Evolutionary conservation across 306 rosid genomes (phyloP), one percentile per base, ranked within the genome.

Genomic region (Gleditsia sinensis): DNA sequence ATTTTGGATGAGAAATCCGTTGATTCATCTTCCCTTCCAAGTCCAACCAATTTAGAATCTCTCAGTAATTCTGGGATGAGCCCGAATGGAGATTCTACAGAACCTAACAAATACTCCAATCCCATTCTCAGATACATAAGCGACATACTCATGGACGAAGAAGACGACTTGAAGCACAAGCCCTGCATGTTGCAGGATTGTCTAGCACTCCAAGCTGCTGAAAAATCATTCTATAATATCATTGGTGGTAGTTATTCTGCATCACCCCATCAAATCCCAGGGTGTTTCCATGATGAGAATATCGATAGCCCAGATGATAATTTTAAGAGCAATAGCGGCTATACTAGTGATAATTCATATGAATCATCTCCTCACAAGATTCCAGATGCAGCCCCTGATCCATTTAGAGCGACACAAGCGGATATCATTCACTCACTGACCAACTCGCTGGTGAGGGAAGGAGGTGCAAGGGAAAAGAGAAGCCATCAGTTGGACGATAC

Each of bases 161-260:
- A 90, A 64, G 91, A 86, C 27, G 90, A 88, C 55, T 66, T 91
- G 78, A 86, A 81, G 74, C 27, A 39, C 2, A 81, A 82, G 71
- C 97, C 98, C 54, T 91, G 96, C 71, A 91, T 91, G 96, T 63
- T 94, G 82, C 88, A 86, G 67, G 86, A 89, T 25, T 87, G 92
- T 56, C 78, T 91, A 74, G 85, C 83, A 20, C 98, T 94, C 78
- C 97, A 84, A 40, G 86, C 96, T 27, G 88, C 97, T 34, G 98
- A 94, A 72, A 91, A 90, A 45, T 94, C 97, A 1, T 86, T 94
- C 58, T 83, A 85, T 49, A 97, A 94, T 39, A 94, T 51, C 51
- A 86, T 94, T 36, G 88, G 80, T 6, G 79, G 84, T 63, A 64
- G 68, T 3, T 67, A 82, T 54, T 85, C 86, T 55, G 70, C 90